Evolutionary conservation across 306 rosid genomes (phyloP).

Genomic region (Bauhinia variegata): DNA sequence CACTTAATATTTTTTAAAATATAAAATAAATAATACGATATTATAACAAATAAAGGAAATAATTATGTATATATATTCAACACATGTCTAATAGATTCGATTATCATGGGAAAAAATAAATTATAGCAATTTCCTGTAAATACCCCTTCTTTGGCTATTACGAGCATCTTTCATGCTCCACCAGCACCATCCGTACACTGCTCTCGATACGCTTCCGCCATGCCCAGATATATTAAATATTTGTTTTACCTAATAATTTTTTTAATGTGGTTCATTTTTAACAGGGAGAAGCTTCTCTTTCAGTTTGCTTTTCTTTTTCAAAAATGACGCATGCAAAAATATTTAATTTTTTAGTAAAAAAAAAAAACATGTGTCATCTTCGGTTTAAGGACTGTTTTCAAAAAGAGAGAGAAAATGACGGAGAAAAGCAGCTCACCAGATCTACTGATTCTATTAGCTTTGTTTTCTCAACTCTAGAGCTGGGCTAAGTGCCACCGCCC

Average conservation of each 20-base stretch:
- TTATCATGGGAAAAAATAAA: no score
- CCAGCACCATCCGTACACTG: no score
- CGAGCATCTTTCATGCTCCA: no score
- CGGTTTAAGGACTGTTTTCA: constrained; percentile 34
- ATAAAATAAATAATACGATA: no score
- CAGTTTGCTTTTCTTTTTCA: constrained; percentile 17
- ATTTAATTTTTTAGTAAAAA: neutral
- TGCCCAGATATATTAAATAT: neutral
- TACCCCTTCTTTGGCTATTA: no score
- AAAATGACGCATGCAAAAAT: constrained; percentile 17
- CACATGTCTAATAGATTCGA: no score
- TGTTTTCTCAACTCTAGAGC: neutral
- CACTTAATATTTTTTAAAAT: no score
- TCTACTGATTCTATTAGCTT: constrained; percentile 30
- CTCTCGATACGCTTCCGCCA: no score
- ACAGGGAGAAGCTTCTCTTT: constrained; percentile 54
- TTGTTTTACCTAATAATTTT: constrained; percentile 32
- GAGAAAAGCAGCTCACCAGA: constrained; percentile 23
- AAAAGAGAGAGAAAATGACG: constrained; percentile 18
- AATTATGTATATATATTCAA: no score
- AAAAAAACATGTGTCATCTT: constrained; percentile 44
- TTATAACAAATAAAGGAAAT: no score
- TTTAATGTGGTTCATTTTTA: no score
- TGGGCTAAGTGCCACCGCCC: neutral
- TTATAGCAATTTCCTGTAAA: no score